phyloP scores from a whole-genome alignment of 2,329 filamentous ascomycete species.

The Scopulariopsis brevicaulis region DNA sequence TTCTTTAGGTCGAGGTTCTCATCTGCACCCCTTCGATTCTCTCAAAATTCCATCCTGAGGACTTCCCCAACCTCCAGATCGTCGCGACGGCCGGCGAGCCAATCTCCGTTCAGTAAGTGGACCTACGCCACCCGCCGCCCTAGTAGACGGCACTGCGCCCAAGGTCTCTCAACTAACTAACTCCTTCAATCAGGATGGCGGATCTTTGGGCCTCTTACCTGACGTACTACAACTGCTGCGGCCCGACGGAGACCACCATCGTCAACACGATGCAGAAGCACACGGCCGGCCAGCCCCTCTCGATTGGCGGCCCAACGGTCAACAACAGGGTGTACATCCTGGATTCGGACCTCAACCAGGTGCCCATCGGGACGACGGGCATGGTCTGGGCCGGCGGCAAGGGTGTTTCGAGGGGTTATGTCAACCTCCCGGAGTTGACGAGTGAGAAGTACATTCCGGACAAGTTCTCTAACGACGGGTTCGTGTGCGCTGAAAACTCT shows the following conservation, averaged over 20 bases:
- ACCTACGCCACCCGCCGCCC: neutral
- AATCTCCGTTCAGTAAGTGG: slow-evolving; percentile 28
- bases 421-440: slow-evolving; percentile 40
- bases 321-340: slow-evolving; percentile 46
- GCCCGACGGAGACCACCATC: slow-evolving; percentile 48
- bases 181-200: slow-evolving; percentile 25
- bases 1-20: slow-evolving; percentile 33
- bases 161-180: neutral
- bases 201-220: slow-evolving; percentile 40
- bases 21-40: slow-evolving; percentile 45
- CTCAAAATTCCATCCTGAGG: slow-evolving; percentile 31
- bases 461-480: slow-evolving; percentile 22
- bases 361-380: slow-evolving; percentile 33
- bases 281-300: slow-evolving; percentile 28
- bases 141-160: neutral
- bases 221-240: slow-evolving; percentile 44
- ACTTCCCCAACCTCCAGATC: slow-evolving; percentile 38
- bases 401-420: slow-evolving; percentile 43
- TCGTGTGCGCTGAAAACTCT: slow-evolving; percentile 1
- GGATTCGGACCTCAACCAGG: slow-evolving; percentile 28
- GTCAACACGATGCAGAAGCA: slow-evolving; percentile 46
- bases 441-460: slow-evolving; percentile 35
- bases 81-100: slow-evolving; percentile 46
- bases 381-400: slow-evolving; percentile 45
- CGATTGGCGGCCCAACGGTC: slow-evolving; percentile 42